Percentiles rank a stretch among this genome's conserved stretches.
These are phyloP conservation scores for Metarhizium anisopliae DNA, from an alignment of 2,329 filamentous ascomycete species.

Conservation along the genomic window DNA sequence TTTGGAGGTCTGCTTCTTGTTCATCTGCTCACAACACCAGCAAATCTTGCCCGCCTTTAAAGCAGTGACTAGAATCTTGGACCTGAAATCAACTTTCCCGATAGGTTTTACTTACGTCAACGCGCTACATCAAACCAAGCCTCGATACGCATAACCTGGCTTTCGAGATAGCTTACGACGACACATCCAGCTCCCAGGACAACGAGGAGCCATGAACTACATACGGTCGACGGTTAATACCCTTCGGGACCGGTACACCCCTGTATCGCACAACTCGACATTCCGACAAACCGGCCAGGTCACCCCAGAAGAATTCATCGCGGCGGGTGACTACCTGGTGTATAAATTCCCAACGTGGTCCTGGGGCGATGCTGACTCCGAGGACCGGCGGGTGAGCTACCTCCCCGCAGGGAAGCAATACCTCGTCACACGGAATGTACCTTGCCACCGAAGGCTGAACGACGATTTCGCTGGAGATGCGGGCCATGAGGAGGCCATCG, in stretches of 20 bases:
- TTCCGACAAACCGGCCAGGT: conserved; percentile 93
- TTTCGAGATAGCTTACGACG: background rate
- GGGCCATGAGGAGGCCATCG: conserved; percentile 76
- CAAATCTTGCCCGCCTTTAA: background rate
- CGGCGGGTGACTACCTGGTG: conserved; percentile 92
- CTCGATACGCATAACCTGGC: background rate
- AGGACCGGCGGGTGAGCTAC: conserved; percentile 67
- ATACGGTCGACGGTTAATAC: conserved; percentile 88
- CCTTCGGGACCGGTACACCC: conserved; percentile 84
- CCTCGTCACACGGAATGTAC: conserved; percentile 87
- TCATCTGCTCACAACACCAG: background rate
- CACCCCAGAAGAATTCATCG: conserved; percentile 92
- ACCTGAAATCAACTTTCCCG: no score
- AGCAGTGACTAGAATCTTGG: background rate
- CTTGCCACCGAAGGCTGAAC: conserved; percentile 83
- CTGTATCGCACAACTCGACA: conserved; percentile 80
- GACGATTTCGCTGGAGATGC: conserved; percentile 88
- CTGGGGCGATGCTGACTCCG: conserved; percentile 84
- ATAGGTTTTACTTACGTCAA: background rate
- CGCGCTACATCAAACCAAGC: background rate
- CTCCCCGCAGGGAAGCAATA: conserved; percentile 90
- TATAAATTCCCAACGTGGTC: conserved; percentile 99
- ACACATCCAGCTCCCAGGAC: background rate
- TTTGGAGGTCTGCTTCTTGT: background rate
- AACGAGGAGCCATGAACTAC: conserved; percentile 59